Evolutionary conservation across 225 moss, liverwort and hornwort species (phyloP).

Genomic region (Takakia lepidozioides): DNA sequence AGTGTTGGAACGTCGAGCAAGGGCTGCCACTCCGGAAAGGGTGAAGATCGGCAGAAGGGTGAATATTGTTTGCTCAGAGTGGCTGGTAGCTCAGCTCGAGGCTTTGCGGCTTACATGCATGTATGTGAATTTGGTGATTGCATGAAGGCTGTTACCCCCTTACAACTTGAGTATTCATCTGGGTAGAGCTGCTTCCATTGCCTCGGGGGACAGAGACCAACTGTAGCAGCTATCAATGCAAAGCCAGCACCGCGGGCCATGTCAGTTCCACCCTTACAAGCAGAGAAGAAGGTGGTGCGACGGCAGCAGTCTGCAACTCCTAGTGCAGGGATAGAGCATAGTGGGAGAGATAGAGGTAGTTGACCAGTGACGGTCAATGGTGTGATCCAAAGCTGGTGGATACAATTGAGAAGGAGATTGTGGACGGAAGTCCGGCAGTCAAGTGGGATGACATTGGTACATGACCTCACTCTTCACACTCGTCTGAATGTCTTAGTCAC

Average conservation of each 20-base stretch:
- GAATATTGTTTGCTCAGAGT: too few species aligned
- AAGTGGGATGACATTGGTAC: slow-evolving; percentile 92
- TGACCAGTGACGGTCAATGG: slow-evolving; percentile 69
- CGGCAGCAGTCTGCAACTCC: slow-evolving; percentile 31
- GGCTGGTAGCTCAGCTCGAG: too few species aligned
- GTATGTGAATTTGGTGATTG: too few species aligned
- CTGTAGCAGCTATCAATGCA: slow-evolving; percentile 16
- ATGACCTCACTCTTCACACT: too few species aligned
- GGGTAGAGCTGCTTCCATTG: slow-evolving; percentile 6
- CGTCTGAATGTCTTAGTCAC: too few species aligned
- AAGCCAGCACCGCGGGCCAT: slow-evolving; percentile 7
- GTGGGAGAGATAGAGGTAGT: slow-evolving; percentile 18
- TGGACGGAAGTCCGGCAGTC: slow-evolving; percentile 83
- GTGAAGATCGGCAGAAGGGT: too few species aligned
- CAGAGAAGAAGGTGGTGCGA: slow-evolving; percentile 20
- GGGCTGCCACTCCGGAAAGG: too few species aligned
- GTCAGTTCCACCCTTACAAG: slow-evolving; percentile 18
- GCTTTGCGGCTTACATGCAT: too few species aligned
- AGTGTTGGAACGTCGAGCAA: slow-evolving; percentile 52
- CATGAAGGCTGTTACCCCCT: too few species aligned
- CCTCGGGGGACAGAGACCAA: slow-evolving; percentile 16
- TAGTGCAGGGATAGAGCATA: slow-evolving; percentile 17
- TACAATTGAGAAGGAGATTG: slow-evolving; percentile 86
- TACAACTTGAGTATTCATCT: too few species aligned
- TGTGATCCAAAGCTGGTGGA: slow-evolving; percentile 81